These are phyloP conservation scores for Puccinia triticina DNA, from an alignment of 1,284 basidiomycete species.

Conservation along the genomic window DNA sequence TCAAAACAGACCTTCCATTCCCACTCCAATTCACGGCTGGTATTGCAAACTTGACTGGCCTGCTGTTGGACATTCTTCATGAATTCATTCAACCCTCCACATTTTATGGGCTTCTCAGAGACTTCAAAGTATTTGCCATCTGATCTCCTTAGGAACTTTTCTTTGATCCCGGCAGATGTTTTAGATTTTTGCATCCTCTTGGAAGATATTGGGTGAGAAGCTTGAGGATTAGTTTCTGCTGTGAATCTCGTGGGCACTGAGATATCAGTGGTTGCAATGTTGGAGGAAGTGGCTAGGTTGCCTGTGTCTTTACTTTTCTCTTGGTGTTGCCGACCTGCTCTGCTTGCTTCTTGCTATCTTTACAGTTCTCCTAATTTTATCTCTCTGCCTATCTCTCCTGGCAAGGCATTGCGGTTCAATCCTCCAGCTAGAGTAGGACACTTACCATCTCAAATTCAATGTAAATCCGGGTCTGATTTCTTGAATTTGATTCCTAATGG, in stretches of 20 bases:
- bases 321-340: conserved; percentile 21
- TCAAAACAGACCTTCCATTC: conserved; percentile 44
- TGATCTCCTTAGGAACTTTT: conserved; percentile 43
- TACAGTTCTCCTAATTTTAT: conserved; percentile 43
- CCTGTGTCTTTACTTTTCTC: neutral
- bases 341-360: conserved; percentile 38
- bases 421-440: conserved; percentile 65
- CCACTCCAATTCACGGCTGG: conserved; percentile 41
- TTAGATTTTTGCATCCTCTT: conserved; percentile 41
- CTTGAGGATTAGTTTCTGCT: neutral
- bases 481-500: conserved; percentile 80
- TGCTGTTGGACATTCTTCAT: conserved; percentile 45
- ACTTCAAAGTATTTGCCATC: conserved; percentile 43
- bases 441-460: conserved; percentile 82
- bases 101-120: conserved; percentile 42
- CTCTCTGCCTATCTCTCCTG: conserved; percentile 38
- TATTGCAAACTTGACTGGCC: conserved; percentile 29
- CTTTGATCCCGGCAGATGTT: conserved; percentile 43
- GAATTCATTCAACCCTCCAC: conserved; percentile 34
- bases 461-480: conserved; percentile 99
- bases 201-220: neutral
- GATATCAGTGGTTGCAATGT: neutral
- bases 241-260: neutral
- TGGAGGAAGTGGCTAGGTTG: neutral
- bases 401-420: conserved; percentile 38